These are phyloP conservation scores for Quercus dentata DNA, from an alignment of 306 rosid genomes.

Conservation along the genomic window DNA sequence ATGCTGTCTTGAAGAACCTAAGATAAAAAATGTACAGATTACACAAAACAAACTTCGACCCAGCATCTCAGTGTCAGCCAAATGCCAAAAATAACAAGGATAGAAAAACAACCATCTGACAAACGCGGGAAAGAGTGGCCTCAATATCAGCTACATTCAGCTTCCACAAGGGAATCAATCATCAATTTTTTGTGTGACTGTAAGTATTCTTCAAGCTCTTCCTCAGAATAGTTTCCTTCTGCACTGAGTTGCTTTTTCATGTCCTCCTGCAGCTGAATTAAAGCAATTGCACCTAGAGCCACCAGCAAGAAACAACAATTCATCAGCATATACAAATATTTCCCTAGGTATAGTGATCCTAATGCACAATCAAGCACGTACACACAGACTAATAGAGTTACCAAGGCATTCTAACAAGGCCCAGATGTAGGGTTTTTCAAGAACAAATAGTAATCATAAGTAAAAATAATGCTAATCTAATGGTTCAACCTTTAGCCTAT, in stretches of 20 bases:
- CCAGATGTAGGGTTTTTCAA: background rate
- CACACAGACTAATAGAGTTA: background rate
- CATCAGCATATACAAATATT: slow-evolving; percentile 15
- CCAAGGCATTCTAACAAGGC: background rate
- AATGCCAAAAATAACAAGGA: background rate
- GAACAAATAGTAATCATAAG: background rate
- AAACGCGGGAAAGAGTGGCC: slow-evolving; percentile 95
- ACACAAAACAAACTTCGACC: slow-evolving; percentile 19
- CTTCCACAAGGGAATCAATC: slow-evolving; percentile 98
- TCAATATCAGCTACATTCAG: slow-evolving; percentile 97
- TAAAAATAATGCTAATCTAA: background rate
- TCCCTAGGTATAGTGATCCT: background rate
- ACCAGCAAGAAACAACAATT: slow-evolving; percentile 25
- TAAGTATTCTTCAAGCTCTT: slow-evolving; percentile 86
- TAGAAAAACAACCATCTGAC: slow-evolving; percentile 75
- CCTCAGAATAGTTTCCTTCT: slow-evolving; percentile 92
- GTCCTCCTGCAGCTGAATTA: slow-evolving; percentile 98
- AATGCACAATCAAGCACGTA: background rate
- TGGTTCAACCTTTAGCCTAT: background rate
- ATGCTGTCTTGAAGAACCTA: slow-evolving; percentile 92
- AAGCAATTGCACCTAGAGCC: slow-evolving; percentile 84
- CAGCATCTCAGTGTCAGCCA: background rate
- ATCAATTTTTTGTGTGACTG: slow-evolving; percentile 82
- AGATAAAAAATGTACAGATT: slow-evolving; percentile 25
- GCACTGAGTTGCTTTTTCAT: slow-evolving; percentile 89